Evolutionary conservation across 345 rosid genomes (phyloP).

Genomic region (Euphorbia lathyris): DNA sequence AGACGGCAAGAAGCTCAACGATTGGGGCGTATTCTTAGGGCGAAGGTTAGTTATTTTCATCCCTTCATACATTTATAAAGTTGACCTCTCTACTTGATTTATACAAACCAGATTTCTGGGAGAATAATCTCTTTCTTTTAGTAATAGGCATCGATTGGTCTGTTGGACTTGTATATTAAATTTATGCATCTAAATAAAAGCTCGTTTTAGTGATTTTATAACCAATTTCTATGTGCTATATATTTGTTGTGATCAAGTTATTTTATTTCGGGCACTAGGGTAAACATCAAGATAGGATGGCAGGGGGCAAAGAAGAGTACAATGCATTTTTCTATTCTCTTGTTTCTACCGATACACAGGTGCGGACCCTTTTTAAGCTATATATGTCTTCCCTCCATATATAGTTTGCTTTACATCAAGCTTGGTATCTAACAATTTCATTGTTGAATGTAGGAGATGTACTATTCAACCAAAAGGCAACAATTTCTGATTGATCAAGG

Average conservation of each 20-base stretch:
- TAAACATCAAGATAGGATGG: constrained; percentile 91
- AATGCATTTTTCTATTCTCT: constrained; percentile 96
- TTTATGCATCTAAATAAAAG: neutral
- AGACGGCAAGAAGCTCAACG: constrained; percentile 99
- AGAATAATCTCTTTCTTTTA: neutral
- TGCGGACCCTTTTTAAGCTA: constrained; percentile 14
- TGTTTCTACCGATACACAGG: constrained; percentile 97
- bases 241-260: neutral
- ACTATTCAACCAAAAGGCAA: constrained; percentile 89
- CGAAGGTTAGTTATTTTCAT: constrained; percentile 74
- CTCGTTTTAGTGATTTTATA: neutral
- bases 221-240: neutral
- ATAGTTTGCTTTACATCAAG: neutral
- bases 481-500: constrained; percentile 96
- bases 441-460: constrained; percentile 64
- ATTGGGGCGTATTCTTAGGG: constrained; percentile 98
- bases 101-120: neutral
- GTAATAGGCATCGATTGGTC: neutral
- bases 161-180: too few species aligned
- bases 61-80: neutral
- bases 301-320: constrained; percentile 98
- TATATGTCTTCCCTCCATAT: neutral
- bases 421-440: neutral
- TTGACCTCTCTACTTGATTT: neutral
- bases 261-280: constrained; percentile 46